Evolutionary conservation across 2,329 filamentous ascomycete species (phyloP).

Genomic region (Phialocephala sp.): DNA sequence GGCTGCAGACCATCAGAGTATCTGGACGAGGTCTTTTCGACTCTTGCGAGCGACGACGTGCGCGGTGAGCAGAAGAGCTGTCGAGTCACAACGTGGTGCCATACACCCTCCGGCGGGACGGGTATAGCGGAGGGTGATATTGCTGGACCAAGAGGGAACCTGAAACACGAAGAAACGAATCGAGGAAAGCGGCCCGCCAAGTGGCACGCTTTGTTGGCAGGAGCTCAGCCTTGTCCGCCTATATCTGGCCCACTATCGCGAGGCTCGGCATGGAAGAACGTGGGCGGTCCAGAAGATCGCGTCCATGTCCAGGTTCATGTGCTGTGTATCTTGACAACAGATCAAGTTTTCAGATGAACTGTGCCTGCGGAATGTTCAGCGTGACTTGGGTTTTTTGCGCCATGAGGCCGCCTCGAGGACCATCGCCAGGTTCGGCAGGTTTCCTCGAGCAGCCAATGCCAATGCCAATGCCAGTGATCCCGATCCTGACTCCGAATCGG

Average conservation of each 20-base stretch:
- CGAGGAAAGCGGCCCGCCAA: constrained; percentile 8
- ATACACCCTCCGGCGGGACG: constrained; percentile 1
- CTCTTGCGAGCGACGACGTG: not conserved
- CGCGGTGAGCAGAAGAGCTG: not conserved
- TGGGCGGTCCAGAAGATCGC: constrained; percentile 1
- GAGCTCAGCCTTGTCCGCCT: constrained; percentile 3
- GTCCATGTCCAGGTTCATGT: not conserved
- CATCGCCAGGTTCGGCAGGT: not conserved
- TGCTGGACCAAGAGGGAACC: constrained; percentile 1
- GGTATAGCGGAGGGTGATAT: constrained; percentile 10
- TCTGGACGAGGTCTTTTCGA: not conserved
- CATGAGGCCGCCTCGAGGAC: not conserved
- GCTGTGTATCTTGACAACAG: constrained; percentile 1
- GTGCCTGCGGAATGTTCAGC: not conserved
- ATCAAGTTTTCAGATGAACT: not conserved
- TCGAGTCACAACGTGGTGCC: constrained; percentile 13
- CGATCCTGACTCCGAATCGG: not conserved
- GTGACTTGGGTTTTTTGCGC: not conserved
- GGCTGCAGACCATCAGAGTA: no score
- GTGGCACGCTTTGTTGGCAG: not conserved
- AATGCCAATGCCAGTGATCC: not conserved
- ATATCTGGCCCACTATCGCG: constrained; percentile 9
- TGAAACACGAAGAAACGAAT: constrained; percentile 16
- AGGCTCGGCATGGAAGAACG: not conserved
- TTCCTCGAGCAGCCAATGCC: not conserved